Percentiles rank a stretch among this genome's conserved stretches.
Evolutionary conservation across 2,329 filamentous ascomycete genomes (phyloP).

Genomic region (Beauveria scarabaeidicola): DNA sequence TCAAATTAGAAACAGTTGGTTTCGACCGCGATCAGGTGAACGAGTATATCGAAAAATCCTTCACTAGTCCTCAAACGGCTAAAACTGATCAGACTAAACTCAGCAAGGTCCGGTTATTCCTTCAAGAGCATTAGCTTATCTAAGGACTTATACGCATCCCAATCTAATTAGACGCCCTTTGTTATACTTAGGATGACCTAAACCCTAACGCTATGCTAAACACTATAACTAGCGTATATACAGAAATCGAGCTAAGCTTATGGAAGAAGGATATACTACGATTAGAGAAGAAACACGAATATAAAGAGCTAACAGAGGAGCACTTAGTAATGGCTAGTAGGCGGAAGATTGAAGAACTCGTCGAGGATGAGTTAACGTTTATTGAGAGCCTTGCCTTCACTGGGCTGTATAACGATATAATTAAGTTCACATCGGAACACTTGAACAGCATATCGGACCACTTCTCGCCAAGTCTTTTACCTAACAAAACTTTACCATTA

Average conservation of each 20-base stretch:
- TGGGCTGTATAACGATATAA: conserved; percentile 24
- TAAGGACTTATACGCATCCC: conserved; percentile 32
- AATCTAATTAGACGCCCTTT: conserved; percentile 36
- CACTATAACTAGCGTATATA: conserved; percentile 30
- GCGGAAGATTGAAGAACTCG: background rate
- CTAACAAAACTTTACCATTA: too few species aligned
- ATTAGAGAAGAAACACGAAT: conserved; percentile 13
- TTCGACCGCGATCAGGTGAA: background rate
- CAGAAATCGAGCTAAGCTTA: conserved; percentile 23
- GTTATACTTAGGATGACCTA: conserved; percentile 26
- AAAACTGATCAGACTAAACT: conserved; percentile 16
- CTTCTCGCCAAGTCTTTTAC: background rate
- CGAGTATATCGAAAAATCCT: background rate
- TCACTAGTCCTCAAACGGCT: background rate
- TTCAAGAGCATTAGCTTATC: conserved; percentile 24
- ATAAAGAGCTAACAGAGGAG: background rate
- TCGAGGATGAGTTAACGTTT: conserved; percentile 12
- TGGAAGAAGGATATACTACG: conserved; percentile 30
- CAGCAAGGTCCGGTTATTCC: conserved; percentile 17
- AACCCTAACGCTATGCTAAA: conserved; percentile 10
- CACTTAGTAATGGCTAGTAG: too few species aligned
- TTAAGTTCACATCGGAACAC: conserved; percentile 5
- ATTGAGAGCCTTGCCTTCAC: conserved; percentile 27
- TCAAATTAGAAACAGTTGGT: background rate
- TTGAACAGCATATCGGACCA: background rate